phyloP scores from a whole-genome alignment of 257 asterid genomes.

The Petrea volubilis region DNA sequence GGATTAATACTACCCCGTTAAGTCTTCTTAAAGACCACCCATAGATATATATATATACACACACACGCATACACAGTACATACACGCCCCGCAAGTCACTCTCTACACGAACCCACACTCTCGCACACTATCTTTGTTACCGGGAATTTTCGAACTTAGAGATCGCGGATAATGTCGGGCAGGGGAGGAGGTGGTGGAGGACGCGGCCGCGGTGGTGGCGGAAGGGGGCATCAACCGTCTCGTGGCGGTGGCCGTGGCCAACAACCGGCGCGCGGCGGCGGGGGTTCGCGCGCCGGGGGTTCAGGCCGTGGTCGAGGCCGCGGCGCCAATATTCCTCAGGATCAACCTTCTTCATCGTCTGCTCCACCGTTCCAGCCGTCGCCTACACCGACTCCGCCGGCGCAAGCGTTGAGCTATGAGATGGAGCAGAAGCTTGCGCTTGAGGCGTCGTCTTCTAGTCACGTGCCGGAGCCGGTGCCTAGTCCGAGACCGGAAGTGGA shows the following conservation, averaged over 20 bases:
- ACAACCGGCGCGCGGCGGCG: slow-evolving; percentile 17
- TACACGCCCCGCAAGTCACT: too few relatives aligned
- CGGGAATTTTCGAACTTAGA: not conserved
- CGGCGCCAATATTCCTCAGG: slow-evolving; percentile 30
- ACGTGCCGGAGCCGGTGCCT: slow-evolving; percentile 11
- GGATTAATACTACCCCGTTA: not conserved
- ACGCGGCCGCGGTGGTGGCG: slow-evolving; percentile 26
- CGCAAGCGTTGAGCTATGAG: slow-evolving; percentile 19
- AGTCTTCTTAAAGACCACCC: not conserved
- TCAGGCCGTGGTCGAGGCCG: slow-evolving; percentile 40
- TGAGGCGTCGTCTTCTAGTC: slow-evolving; percentile 31
- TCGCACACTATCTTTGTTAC: not conserved
- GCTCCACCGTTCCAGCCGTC: not conserved
- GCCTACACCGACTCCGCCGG: slow-evolving; percentile 24
- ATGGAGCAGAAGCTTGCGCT: slow-evolving; percentile 43
- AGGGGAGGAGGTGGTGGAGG: slow-evolving; percentile 24
- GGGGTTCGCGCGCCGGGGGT: slow-evolving; percentile 21
- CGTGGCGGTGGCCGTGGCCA: slow-evolving; percentile 30
- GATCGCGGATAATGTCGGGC: slow-evolving; percentile 27
- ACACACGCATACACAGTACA: not conserved
- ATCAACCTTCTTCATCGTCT: not conserved
- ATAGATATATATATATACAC: slow-evolving; percentile 4
- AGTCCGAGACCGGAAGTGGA: slow-evolving; percentile 1
- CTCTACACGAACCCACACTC: too few relatives aligned
- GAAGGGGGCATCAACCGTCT: slow-evolving; percentile 29